phyloP scores from a whole-genome alignment of 352 stramenopile genomes.

The Phytophthora vignae region DNA sequence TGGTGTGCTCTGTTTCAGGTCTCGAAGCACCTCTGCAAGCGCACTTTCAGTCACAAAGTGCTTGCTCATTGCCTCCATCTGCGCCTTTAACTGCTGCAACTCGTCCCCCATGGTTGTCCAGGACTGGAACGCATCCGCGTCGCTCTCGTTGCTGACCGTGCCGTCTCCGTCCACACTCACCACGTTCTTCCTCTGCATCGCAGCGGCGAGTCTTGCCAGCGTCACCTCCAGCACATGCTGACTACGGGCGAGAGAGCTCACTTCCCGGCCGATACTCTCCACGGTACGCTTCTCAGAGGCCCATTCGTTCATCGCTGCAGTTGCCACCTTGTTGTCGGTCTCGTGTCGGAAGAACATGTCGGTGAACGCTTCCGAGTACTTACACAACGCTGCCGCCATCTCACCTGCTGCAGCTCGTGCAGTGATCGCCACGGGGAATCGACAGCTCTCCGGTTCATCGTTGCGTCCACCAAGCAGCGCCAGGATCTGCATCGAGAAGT shows the following conservation, averaged over 20 bases:
- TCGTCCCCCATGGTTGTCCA: conserved; percentile 42
- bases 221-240: conserved; percentile 48
- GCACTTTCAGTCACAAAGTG: conserved; percentile 62
- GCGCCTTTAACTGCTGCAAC: conserved; percentile 42
- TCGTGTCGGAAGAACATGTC: conserved; percentile 53
- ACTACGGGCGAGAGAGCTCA: conserved; percentile 53
- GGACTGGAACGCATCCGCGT: conserved; percentile 12
- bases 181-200: conserved; percentile 26
- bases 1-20: conserved; percentile 39
- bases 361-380: conserved; percentile 69
- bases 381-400: conserved; percentile 47
- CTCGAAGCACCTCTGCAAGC: conserved; percentile 45
- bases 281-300: conserved; percentile 49
- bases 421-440: conserved; percentile 41
- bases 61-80: conserved; percentile 50
- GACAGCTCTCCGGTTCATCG: conserved; percentile 41
- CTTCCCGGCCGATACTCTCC: conserved; percentile 48
- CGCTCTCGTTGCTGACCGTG: background rate
- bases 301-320: conserved; percentile 38
- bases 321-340: conserved; percentile 31
- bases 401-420: conserved; percentile 38
- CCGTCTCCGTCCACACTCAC: background rate
- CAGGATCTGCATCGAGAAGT: conserved; percentile 77
- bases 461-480: conserved; percentile 45
- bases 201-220: conserved; percentile 30